These are phyloP conservation scores for Scedosporium apiospermum DNA, from an alignment of 2,329 filamentous ascomycete species.

Conservation along the genomic window DNA sequence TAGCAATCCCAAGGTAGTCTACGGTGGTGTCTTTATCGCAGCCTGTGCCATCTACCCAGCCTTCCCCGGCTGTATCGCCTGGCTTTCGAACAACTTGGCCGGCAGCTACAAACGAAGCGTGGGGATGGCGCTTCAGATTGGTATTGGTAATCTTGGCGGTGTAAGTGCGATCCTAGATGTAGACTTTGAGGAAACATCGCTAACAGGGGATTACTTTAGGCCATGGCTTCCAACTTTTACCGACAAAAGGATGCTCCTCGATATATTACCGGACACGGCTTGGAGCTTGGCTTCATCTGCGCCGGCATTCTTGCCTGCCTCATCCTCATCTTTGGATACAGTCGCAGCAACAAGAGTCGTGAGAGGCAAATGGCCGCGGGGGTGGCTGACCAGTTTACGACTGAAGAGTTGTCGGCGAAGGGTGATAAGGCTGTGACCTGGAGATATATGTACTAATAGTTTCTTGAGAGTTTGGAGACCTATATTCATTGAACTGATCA, in stretches of 20 bases:
- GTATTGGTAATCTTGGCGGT: slow-evolving; percentile 49
- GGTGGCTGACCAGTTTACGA: slow-evolving; percentile 27
- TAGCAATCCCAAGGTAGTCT: slow-evolving; percentile 30
- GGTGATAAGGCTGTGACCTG: slow-evolving; percentile 56
- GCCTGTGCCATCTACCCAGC: slow-evolving; percentile 43
- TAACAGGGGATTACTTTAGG: slow-evolving; percentile 20
- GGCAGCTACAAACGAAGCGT: slow-evolving; percentile 44
- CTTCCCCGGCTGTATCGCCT: slow-evolving; percentile 45
- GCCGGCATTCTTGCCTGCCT: slow-evolving; percentile 26
- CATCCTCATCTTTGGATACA: slow-evolving; percentile 36
- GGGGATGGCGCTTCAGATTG: slow-evolving; percentile 47
- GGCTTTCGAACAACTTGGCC: slow-evolving; percentile 51
- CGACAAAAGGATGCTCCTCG: slow-evolving; percentile 37
- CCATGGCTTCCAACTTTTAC: slow-evolving; percentile 67
- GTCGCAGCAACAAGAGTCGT: slow-evolving; percentile 48
- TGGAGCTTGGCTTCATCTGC: slow-evolving; percentile 40
- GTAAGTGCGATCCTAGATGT: slow-evolving; percentile 21
- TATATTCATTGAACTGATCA: too few species aligned
- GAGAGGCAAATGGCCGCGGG: slow-evolving; percentile 32
- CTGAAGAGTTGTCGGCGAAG: slow-evolving; percentile 43
- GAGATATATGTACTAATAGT: slow-evolving; percentile 44
- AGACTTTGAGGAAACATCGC: not conserved
- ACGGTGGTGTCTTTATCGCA: slow-evolving; percentile 36
- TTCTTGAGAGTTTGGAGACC: slow-evolving; percentile 2
- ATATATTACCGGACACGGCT: slow-evolving; percentile 38